Evolutionary conservation across 805 yeast species (phyloP).

Genomic region (Blastobotrys attinorum): DNA sequence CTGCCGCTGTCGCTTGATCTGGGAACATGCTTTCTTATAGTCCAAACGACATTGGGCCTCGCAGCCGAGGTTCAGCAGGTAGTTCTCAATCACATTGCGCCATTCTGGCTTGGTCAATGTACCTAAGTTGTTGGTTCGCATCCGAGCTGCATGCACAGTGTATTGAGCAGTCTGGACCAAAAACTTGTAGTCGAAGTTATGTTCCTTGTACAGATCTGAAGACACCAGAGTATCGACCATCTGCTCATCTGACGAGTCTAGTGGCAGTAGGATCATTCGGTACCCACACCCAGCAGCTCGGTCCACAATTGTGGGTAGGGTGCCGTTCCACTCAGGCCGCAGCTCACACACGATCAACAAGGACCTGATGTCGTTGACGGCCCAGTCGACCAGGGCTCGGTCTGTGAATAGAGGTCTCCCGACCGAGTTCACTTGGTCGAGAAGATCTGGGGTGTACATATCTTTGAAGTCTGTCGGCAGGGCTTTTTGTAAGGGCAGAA

Average conservation of each 20-base stretch:
- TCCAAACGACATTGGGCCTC: conserved; percentile 54
- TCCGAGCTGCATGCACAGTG: conserved; percentile 47
- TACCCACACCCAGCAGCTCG: too few relatives aligned
- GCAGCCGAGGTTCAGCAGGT: conserved; percentile 25
- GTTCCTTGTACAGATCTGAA: conserved; percentile 61
- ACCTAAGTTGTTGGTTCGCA: conserved; percentile 22
- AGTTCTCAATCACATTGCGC: conserved; percentile 69
- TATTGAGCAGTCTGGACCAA: conserved; percentile 52
- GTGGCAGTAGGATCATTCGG: conserved; percentile 44
- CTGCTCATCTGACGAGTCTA: conserved; percentile 39
- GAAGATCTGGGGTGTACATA: conserved; percentile 51
- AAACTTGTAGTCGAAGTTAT: conserved; percentile 46
- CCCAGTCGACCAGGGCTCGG: conserved; percentile 62
- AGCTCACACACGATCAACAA: conserved; percentile 45
- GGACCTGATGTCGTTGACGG: conserved; percentile 59
- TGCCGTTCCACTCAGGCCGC: conserved; percentile 48
- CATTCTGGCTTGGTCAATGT: conserved; percentile 51
- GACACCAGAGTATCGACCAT: conserved; percentile 43
- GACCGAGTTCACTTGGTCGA: conserved; percentile 29
- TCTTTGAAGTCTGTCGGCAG: conserved; percentile 45
- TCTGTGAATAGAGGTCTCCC: conserved; percentile 53
- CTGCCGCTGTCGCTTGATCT: conserved; percentile 16
- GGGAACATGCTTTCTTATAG: conserved; percentile 42
- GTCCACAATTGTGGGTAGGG: conserved; percentile 34
- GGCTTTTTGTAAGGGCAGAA: conserved; percentile 37